Evolutionary conservation across 2,329 filamentous ascomycete species (phyloP).

Genomic region (Aphanocladium album): DNA sequence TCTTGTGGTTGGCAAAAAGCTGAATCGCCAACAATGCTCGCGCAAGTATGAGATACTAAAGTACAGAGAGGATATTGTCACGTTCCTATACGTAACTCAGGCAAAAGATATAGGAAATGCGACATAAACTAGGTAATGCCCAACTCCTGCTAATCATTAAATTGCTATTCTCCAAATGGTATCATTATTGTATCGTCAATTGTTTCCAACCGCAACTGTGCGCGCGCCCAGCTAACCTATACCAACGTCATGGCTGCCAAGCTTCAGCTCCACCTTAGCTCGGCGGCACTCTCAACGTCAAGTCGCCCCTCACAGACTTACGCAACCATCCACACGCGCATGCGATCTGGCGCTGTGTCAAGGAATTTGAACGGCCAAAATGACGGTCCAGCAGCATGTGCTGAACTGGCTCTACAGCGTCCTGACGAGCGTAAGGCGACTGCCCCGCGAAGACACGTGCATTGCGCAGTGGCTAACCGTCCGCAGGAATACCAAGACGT

Average conservation of each 20-base stretch:
- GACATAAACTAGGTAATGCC: no score
- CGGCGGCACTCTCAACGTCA: neutral
- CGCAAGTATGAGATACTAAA: no score
- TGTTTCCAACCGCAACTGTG: no score
- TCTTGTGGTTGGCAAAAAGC: no score
- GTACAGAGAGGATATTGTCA: no score
- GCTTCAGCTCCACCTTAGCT: neutral
- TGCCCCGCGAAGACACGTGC: neutral
- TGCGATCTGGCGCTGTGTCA: neutral
- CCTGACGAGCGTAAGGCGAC: constrained; percentile 60
- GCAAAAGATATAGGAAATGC: no score
- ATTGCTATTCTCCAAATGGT: no score
- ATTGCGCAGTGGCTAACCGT: constrained; percentile 10
- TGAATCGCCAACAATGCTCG: no score
- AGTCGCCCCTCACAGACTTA: neutral
- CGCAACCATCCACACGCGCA: neutral
- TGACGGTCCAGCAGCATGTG: constrained; percentile 80
- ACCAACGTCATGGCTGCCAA: neutral
- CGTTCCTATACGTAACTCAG: no score
- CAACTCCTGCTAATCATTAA: no score
- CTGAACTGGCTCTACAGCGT: constrained; percentile 95
- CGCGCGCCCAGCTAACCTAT: neutral
- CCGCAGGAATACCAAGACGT: constrained; percentile 88
- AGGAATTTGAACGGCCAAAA: constrained; percentile 26
- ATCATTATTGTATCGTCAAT: no score